Conservation (phyloP, 345 rosid species). For the Carallia pectinifolia region DNA sequence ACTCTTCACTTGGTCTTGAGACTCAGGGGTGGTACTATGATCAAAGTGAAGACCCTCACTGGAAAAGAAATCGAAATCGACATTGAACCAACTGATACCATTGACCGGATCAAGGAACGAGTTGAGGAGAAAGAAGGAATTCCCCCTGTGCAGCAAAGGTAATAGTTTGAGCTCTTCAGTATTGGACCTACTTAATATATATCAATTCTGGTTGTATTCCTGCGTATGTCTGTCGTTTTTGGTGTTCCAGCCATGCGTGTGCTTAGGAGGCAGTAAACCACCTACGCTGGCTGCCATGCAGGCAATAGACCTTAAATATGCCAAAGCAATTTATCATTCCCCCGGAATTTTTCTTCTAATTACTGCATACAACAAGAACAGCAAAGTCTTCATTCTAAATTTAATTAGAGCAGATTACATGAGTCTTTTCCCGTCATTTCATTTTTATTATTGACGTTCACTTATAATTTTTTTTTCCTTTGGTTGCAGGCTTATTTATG, state of each 20-base stretch:
- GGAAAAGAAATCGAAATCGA: constrained; percentile 96
- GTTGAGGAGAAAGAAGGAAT: constrained; percentile 98
- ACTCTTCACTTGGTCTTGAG: constrained; percentile 89
- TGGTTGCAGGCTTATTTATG: constrained; percentile 61
- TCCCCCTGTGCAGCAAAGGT: constrained; percentile 97
- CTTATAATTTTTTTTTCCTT: background rate
- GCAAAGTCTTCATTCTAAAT: background rate
- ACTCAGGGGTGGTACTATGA: constrained; percentile 97
- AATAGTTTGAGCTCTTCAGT: background rate
- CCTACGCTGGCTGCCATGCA: background rate
- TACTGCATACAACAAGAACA: no score
- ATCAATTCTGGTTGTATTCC: background rate
- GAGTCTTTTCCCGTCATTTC: background rate
- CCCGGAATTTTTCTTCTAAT: background rate
- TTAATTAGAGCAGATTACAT: background rate
- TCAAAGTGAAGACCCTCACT: constrained; percentile 90
- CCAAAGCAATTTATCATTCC: background rate
- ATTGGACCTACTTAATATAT: background rate
- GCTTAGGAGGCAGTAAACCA: background rate
- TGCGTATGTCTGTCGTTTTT: background rate
- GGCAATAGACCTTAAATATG: background rate
- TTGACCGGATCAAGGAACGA: constrained; percentile 89
- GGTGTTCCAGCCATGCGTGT: background rate
- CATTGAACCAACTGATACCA: constrained; percentile 90
- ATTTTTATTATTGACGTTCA: background rate